Evolutionary conservation across 768 basidiomycete species (phyloP), one percentile per base, ranked within the genome.

Genomic region (Lyophyllum decastes): DNA sequence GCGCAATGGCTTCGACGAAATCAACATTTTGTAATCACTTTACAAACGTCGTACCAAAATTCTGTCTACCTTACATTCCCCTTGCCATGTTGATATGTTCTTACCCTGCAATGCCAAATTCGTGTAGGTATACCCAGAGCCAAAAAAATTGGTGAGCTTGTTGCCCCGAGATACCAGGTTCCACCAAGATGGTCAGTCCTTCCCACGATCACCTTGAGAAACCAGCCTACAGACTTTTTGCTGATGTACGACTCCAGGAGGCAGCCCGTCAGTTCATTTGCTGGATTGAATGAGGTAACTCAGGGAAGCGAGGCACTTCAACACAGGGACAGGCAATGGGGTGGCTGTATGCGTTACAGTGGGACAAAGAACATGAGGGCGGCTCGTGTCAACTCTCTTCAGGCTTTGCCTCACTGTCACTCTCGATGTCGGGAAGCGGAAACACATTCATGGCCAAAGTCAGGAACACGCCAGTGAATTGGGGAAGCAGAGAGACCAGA

Each of bases 401-500:
- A 66, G 61, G 45, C 25, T 35, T 34, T 19, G 19, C 17, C 16
- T 52, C 46, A 34, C 44, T 21, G n/a, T 57, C 72, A 30, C 70
- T 69, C 16, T 70, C 72, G 7, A 73, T 62, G n/a, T 78, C 75
- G 11, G 77, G 77, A 50, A 78, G 70, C 26, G 70, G 63, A 21
- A 66, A 54, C 45, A 73, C 68, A 49, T 64, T 62, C 24, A 33
- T 50, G 4, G 72, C 70, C 45, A 69, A 54, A 51, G 68, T 62
- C 4, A 73, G 63, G n/a, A 74, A 69, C 30, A 52, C 59, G 26
- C 66, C 70, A 9, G 77, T 75, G 55, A 76, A 75, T 59, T 81
- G 73, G 6, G 78, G 76, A 4, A 81, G 63, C 3, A 79, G 79
- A 12, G 79, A 78, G 53, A 80, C 76, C 49, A 78, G 57, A 60